phyloP scores from a whole-genome alignment of 164 flowering plant species.

The Stephania japonica region DNA sequence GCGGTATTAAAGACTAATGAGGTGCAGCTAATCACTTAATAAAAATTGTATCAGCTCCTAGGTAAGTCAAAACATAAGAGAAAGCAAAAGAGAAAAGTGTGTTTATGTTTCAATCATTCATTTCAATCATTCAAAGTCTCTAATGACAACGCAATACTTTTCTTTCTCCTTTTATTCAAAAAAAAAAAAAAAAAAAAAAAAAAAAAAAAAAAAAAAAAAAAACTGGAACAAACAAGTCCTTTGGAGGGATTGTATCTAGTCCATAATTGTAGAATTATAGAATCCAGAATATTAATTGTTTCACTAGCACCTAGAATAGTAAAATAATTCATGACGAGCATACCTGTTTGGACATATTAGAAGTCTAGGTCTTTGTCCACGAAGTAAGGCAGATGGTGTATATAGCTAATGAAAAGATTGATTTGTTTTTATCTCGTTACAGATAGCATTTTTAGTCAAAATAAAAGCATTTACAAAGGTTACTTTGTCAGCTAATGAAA shows the following conservation, averaged over 20 bases:
- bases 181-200: too few species aligned
- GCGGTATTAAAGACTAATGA: background rate
- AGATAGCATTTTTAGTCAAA: background rate
- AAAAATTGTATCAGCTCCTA: background rate
- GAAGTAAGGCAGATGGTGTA: background rate
- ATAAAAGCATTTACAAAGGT: conserved; percentile 1
- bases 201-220: too few species aligned
- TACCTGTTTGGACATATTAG: background rate
- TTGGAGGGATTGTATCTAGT: too few species aligned
- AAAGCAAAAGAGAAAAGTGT: background rate
- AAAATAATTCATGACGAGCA: background rate
- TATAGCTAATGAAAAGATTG: background rate
- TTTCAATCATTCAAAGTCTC: background rate
- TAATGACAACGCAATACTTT: background rate
- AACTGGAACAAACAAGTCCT: background rate
- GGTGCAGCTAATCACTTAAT: background rate
- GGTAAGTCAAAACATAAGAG: background rate
- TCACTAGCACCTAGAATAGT: background rate
- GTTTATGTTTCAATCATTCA: background rate
- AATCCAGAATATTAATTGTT: background rate
- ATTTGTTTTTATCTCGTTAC: background rate
- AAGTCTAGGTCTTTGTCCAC: background rate
- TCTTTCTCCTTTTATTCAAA: background rate
- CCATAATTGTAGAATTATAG: too few species aligned
- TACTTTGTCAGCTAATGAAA: conserved; percentile 1